A percentile compares a stretch with the other conserved stretches of the same genome.
These are phyloP conservation scores for Camptophora hylomeconis DNA, from an alignment of 2,329 filamentous ascomycete genomes.

Conservation along the genomic window DNA sequence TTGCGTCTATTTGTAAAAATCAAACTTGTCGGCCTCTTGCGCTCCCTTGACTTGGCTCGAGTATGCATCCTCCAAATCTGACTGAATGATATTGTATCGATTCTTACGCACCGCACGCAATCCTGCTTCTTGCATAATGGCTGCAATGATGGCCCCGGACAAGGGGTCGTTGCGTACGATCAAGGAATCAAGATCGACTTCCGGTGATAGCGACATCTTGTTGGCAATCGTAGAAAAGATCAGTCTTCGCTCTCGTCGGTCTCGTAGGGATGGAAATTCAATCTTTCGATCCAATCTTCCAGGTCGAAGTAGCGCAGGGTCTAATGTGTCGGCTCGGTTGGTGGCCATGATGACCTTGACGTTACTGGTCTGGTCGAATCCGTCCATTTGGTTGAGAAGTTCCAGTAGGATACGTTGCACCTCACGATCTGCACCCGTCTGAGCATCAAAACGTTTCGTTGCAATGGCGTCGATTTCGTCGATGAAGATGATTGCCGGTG, in stretches of 20 bases:
- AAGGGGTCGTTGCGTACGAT: conserved; percentile 95
- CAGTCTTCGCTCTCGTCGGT: conserved; percentile 84
- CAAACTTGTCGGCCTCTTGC: conserved; percentile 57
- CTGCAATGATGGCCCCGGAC: conserved; percentile 88
- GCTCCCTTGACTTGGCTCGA: conserved; percentile 87
- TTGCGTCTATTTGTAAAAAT: conserved; percentile 53
- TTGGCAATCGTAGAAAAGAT: conserved; percentile 95
- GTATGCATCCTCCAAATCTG: conserved; percentile 92
- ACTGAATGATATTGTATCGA: conserved; percentile 97
- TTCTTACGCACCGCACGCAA: conserved; percentile 92
- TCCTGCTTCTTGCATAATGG: conserved; percentile 98
- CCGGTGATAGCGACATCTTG: conserved; percentile 94
- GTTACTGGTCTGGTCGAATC: conserved; percentile 96
- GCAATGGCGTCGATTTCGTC: conserved; percentile 98
- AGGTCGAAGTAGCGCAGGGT: conserved; percentile 85
- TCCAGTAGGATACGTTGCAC: conserved; percentile 97
- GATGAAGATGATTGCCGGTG: conserved; percentile 97
- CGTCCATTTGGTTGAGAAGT: conserved; percentile 98
- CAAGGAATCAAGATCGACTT: conserved; percentile 89
- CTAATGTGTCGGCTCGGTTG: conserved; percentile 92
- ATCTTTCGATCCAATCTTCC: conserved; percentile 97
- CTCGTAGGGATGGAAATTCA: conserved; percentile 89
- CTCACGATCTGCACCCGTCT: conserved; percentile 94
- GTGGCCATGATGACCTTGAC: conserved; percentile 99
- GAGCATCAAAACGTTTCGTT: conserved; percentile 97